Percentiles rank a stretch among this genome's conserved stretches.
Conservation (phyloP, 805 yeast species). For the Wickerhamiella nectarea region DNA sequence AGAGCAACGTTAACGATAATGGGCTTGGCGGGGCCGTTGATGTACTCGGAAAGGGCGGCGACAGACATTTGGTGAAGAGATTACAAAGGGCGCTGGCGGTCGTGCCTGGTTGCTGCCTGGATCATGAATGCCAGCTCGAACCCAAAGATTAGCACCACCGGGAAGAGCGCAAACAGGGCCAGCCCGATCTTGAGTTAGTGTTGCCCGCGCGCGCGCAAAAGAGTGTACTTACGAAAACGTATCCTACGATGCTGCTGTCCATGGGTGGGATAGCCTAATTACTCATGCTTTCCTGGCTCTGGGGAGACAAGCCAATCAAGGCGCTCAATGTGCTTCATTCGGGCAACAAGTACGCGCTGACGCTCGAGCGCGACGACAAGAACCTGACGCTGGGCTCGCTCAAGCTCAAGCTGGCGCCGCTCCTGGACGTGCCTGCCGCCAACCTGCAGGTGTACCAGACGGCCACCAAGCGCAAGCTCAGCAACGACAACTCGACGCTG, state of each 20-base stretch:
- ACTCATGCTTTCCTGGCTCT: background rate
- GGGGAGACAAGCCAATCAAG: conserved; percentile 1
- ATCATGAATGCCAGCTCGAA: conserved; percentile 16
- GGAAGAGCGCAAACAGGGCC: conserved; percentile 34
- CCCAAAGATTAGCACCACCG: conserved; percentile 15
- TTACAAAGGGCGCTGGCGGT: background rate
- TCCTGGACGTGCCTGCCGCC: conserved; percentile 35
- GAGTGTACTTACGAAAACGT: conserved; percentile 13
- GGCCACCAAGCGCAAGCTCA: conserved; percentile 15
- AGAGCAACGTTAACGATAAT: conserved; percentile 18
- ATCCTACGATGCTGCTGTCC: conserved; percentile 13
- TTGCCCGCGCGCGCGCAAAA: background rate
- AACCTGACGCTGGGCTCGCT: conserved; percentile 57
- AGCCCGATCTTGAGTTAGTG: conserved; percentile 16
- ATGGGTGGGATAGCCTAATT: background rate
- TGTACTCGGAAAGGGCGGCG: conserved; percentile 17
- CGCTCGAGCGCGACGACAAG: conserved; percentile 28
- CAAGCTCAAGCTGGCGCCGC: conserved; percentile 39
- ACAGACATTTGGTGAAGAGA: background rate
- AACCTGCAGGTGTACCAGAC: conserved; percentile 13
- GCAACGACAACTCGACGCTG: conserved; percentile 13
- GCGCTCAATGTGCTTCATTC: conserved; percentile 17
- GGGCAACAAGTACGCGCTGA: conserved; percentile 16
- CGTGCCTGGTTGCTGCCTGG: background rate
- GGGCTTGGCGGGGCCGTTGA: conserved; percentile 20